Conservation (phyloP, 768 basidiomycete genomes). For the Chalciporus chontae region DNA sequence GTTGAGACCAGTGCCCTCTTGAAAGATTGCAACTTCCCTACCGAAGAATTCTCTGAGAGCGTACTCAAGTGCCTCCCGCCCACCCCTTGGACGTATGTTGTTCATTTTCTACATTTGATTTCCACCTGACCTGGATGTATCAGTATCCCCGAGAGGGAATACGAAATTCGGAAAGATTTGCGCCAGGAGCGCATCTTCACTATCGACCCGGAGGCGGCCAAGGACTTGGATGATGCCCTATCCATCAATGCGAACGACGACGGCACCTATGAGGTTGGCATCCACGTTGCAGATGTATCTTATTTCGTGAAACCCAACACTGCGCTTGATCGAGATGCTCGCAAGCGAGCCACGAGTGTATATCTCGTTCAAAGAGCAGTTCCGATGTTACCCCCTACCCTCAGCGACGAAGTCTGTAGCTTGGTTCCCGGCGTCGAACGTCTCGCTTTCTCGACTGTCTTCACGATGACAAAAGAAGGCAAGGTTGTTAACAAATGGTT, state of each 20-base stretch:
- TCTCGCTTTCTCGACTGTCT: conserved; percentile 85
- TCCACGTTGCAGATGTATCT: conserved; percentile 97
- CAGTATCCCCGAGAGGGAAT: conserved; percentile 86
- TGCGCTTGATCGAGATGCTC: conserved; percentile 96
- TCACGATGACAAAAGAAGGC: conserved; percentile 81
- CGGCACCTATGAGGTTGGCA: conserved; percentile 87
- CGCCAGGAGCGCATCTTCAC: conserved; percentile 85
- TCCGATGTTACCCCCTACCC: conserved; percentile 93
- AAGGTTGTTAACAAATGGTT: conserved; percentile 88
- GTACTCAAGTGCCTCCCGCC: conserved; percentile 96
- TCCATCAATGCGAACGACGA: conserved; percentile 88
- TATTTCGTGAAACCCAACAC: conserved; percentile 94
- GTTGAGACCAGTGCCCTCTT: conserved; percentile 96
- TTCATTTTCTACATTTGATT: background rate
- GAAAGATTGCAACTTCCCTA: conserved; percentile 99
- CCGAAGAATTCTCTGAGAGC: conserved; percentile 94
- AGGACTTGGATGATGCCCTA: conserved; percentile 93
- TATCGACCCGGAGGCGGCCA: conserved; percentile 86
- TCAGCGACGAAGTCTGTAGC: conserved; percentile 92
- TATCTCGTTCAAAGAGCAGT: conserved; percentile 95
- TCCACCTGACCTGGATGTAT: conserved; percentile 9
- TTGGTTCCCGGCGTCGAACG: conserved; percentile 85
- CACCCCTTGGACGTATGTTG: conserved; percentile 82
- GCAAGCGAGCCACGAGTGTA: conserved; percentile 95
- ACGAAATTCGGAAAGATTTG: conserved; percentile 85